These are phyloP conservation scores for Sungouiozyma intestinalis DNA, from an alignment of 805 yeast species.

Conservation along the genomic window DNA sequence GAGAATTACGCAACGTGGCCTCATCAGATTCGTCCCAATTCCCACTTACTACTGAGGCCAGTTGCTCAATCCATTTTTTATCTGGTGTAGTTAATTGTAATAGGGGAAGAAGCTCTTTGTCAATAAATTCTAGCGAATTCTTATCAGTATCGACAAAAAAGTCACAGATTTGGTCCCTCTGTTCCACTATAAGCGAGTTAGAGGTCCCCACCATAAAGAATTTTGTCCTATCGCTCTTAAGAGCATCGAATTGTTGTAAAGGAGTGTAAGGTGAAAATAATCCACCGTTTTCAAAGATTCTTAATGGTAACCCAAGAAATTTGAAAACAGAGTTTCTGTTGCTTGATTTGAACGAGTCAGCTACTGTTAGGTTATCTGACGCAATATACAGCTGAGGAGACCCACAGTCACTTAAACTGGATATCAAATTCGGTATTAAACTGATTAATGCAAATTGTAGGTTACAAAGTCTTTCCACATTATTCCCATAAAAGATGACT, in stretches of 20 bases:
- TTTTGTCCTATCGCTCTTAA: conserved; percentile 44
- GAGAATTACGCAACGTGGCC: conserved; percentile 32
- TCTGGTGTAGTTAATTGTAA: conserved; percentile 50
- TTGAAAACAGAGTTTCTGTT: conserved; percentile 66
- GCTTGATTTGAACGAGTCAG: conserved; percentile 62
- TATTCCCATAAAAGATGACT: conserved; percentile 66
- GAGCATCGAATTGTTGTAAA: conserved; percentile 75
- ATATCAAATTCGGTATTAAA: conserved; percentile 69
- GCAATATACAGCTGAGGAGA: conserved; percentile 58
- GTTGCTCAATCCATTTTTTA: conserved; percentile 58
- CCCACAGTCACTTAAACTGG: conserved; percentile 65
- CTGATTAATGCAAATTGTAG: conserved; percentile 77
- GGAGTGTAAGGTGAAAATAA: conserved; percentile 92
- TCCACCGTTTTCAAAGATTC: conserved; percentile 75
- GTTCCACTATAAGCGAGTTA: conserved; percentile 66
- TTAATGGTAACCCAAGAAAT: conserved; percentile 83
- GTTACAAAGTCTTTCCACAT: conserved; percentile 71
- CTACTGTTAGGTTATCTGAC: conserved; percentile 40
- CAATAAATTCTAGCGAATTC: conserved; percentile 36
- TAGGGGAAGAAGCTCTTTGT: conserved; percentile 31
- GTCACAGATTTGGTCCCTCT: conserved; percentile 53
- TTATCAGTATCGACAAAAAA: conserved; percentile 60
- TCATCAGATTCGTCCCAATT: conserved; percentile 35
- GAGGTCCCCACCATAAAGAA: conserved; percentile 80
- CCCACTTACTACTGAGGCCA: conserved; percentile 40